phyloP scores from a whole-genome alignment of 2,329 filamentous ascomycete species.

The Neocucurbitaria cava region DNA sequence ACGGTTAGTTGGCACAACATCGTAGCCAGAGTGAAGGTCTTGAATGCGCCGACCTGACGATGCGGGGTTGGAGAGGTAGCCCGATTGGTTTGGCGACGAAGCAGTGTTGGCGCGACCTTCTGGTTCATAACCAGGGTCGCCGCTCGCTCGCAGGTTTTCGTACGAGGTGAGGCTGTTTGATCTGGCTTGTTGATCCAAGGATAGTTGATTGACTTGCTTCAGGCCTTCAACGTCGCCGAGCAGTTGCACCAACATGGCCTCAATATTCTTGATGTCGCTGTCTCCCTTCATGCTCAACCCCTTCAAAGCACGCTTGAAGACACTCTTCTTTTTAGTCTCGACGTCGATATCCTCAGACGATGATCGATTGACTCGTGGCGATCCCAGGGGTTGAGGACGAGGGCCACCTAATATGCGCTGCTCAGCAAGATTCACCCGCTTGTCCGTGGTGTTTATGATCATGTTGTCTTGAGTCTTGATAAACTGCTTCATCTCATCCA shows the following conservation, averaged over 20 bases:
- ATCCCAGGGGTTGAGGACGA: constrained; percentile 69
- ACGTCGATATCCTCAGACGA: constrained; percentile 61
- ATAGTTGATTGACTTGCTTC: constrained; percentile 50
- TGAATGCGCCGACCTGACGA: constrained; percentile 51
- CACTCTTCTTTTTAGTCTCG: constrained; percentile 82
- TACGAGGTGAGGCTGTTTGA: constrained; percentile 68
- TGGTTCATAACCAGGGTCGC: constrained; percentile 79
- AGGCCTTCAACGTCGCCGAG: constrained; percentile 85
- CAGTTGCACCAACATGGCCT: constrained; percentile 76
- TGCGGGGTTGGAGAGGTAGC: constrained; percentile 71
- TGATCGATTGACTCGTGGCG: constrained; percentile 64
- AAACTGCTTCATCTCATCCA: constrained; percentile 93
- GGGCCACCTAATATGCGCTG: constrained; percentile 85
- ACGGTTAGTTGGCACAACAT: constrained; percentile 70
- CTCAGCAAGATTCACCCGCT: constrained; percentile 84
- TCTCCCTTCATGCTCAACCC: constrained; percentile 86
- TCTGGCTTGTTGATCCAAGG: constrained; percentile 40
- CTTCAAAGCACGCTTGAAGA: constrained; percentile 94
- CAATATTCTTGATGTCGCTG: constrained; percentile 84
- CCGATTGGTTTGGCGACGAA: constrained; percentile 76
- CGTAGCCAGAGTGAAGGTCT: constrained; percentile 58
- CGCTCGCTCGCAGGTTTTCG: constrained; percentile 73
- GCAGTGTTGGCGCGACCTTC: constrained; percentile 81
- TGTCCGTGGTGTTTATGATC: constrained; percentile 85
- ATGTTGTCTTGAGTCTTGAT: constrained; percentile 89